Base-by-base conservation (phyloP, 2,329 filamentous ascomycete species). In the Aureobasidium sp. region DNA sequence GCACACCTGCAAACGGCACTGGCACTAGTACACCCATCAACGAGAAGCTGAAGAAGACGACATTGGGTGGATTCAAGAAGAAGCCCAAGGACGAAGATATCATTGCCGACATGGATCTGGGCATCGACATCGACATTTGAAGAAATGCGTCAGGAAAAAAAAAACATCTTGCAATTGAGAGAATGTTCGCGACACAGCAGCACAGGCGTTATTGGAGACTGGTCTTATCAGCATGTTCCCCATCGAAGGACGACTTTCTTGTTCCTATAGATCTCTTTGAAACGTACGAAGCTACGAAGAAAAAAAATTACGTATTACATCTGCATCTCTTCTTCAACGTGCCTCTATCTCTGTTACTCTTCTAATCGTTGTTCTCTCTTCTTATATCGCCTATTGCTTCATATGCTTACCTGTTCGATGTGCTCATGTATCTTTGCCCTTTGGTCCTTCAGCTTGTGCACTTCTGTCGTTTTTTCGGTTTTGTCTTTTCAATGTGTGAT, bases 71-170 rank as follows among this genome's bases (percentile, higher is more conserved):
- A 69, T 32, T 67, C 73, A 87, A 81, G 67, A 82, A 89, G 76
- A 87, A 88, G 34, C 83, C 92, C 63, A 88, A 89, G 79, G 92
- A 96, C 65, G 94, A 97, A 71, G 94, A 97, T 71, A 88, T 97
- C 62, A 93, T 97, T 74, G 92, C 88, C 1, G 47, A 52, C 39
- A 79, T 97, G 78, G 94, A 97, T 73, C 77, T 97, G 69, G 93
- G 91, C 32, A 91, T 97, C 72, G 93, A 97, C 68, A 87, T 96
- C 69, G 92, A 96, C 67, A 90, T 96, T 68, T 90, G 70, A 37
- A 37, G 34, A 37, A 37, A 37, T 10, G 34, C 34, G 15, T 4
- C 34, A 10, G 12, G 2, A 5, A 76, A 3, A 17, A 26, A 46
- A 37, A 46, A 50, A 37, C 1, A 37, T 37, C 10, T 37, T 15